phyloP scores from a whole-genome alignment of 2,329 filamentous ascomycete species.

The Sporothrix protearum region DNA sequence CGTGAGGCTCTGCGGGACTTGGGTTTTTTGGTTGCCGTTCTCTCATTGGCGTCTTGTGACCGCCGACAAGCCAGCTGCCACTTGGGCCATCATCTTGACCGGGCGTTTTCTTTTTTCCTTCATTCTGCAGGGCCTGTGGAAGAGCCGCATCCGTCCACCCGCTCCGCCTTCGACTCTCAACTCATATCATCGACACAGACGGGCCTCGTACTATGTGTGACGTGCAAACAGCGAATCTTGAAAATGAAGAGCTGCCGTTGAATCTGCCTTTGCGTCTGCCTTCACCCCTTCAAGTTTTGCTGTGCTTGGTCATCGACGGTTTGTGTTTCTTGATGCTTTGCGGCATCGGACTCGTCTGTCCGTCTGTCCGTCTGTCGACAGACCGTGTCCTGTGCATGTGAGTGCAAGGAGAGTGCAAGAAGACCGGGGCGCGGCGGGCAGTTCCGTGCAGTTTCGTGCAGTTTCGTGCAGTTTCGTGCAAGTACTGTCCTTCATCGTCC shows the following conservation, averaged over 20 bases:
- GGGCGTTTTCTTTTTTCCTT: not conserved
- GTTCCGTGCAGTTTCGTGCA: not conserved
- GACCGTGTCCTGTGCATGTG: not conserved
- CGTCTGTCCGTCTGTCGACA: not conserved
- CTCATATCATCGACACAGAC: not conserved
- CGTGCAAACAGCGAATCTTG: not conserved
- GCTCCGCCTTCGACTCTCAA: not conserved
- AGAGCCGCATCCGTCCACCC: conserved; percentile 13
- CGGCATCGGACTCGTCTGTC: not conserved
- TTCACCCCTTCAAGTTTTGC: not conserved
- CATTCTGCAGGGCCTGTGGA: not conserved
- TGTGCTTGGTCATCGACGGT: not conserved
- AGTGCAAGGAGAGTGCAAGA: not conserved
- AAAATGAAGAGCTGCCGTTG: not conserved
- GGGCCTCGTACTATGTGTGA: not conserved
- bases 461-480: not conserved
- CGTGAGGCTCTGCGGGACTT: not conserved
- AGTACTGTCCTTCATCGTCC: not conserved
- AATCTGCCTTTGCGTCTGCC: not conserved
- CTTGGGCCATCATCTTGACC: not conserved
- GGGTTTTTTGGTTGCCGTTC: not conserved
- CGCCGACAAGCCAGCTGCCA: not conserved
- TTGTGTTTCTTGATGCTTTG: not conserved
- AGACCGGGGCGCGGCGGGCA: not conserved
- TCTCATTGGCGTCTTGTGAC: not conserved